Conservation (phyloP, 192 early-diverging fungal genomes). For the Linnemannia zychae region DNA sequence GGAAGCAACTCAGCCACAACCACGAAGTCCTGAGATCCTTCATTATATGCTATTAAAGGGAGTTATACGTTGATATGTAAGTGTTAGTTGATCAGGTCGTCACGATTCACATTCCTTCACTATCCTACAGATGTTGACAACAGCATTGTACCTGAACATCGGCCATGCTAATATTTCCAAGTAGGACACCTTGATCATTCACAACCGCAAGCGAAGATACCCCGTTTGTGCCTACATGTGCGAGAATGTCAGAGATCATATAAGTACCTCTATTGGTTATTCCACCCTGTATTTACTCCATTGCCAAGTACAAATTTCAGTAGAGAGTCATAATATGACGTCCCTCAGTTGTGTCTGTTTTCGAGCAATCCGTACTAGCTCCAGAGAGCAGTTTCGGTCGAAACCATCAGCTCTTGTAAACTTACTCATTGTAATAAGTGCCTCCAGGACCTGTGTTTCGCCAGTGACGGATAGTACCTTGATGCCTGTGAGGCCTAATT, state of each 20-base stretch:
- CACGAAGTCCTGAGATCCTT: constrained; percentile 50
- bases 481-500: constrained; percentile 26
- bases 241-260: background rate
- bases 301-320: too few species aligned
- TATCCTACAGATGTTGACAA: too few species aligned
- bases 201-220: constrained; percentile 69
- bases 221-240: constrained; percentile 32
- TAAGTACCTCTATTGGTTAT: background rate
- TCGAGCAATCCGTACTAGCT: too few species aligned
- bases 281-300: too few species aligned
- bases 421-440: constrained; percentile 51
- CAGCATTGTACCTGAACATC: constrained; percentile 67
- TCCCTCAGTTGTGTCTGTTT: too few species aligned
- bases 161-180: constrained; percentile 78
- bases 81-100: background rate
- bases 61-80: background rate
- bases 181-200: constrained; percentile 63
- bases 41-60: constrained; percentile 29
- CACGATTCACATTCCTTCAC: too few species aligned
- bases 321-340: too few species aligned
- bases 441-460: constrained; percentile 37
- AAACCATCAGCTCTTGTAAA: background rate
- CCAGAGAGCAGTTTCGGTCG: too few species aligned
- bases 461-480: constrained; percentile 42
- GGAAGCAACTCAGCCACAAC: constrained; percentile 52